Evolutionary conservation across 2,329 filamentous ascomycete genomes (phyloP), one percentile per base, ranked within the genome.

Genomic region (Septoria petroselini): DNA sequence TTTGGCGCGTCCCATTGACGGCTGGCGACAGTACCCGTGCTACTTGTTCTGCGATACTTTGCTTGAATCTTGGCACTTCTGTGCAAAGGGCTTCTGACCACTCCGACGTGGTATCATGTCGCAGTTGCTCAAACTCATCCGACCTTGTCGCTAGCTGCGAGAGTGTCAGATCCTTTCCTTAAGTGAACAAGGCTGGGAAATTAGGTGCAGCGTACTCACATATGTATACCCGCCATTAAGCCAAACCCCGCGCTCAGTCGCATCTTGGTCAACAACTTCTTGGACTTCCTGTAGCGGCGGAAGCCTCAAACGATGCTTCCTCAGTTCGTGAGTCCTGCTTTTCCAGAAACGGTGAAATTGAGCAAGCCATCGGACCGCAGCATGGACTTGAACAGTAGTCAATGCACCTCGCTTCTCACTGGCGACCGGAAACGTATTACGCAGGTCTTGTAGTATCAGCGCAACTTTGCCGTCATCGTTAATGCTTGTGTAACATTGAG

Each of bases 181-280:
- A 27, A 5, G 23, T 5, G 23, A 27, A 9, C 23, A 27, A 48
- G 12, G 11, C n/a, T 3, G 23, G 5, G 5, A 27, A 27, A 27
- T 5, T 14, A 7, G n/a, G 9, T 5, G 9, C 5, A 27, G 23
- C 5, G 9, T 27, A n/a, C 23, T 5, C 9, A 27, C 23, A 37
- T 47, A 59, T 0, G 82, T 85, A 59, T 86, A 86, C 0, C 83
- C 83, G 1, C 83, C 83, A 35, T 85, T 83, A 5, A 82, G 65
- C 83, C 83, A 86, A 17, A 62, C 39, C 21, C 57, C 55, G 8
- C 41, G 23, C 17, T 25, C 21, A 18, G 14, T 7, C n/a, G 14
- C 9, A 23, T 37, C n/a, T 18, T 33, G 6, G 17, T n/a, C n/a
- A n/a, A n/a, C n/a, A n/a, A 15, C 7, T 18, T 34, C 18, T 18